Evolutionary conservation across 306 rosid genomes (phyloP), one percentile per base, ranked within the genome.

Genomic region (Corylus americana): DNA sequence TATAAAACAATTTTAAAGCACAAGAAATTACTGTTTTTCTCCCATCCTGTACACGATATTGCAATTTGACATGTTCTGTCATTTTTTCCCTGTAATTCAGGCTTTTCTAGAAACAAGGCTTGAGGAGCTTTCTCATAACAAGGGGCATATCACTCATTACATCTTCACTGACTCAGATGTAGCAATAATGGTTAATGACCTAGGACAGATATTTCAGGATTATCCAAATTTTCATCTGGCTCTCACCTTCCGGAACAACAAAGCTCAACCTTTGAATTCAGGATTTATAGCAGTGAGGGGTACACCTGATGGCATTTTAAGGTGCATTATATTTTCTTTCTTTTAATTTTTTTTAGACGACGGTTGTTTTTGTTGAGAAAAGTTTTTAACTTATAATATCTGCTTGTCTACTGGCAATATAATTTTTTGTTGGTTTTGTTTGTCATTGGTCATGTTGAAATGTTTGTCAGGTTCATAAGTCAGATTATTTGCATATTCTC

Each of bases 271-370:
- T 75, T 74, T 95, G 75, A 95, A 95, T 89, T 95, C 98, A 17
- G 98, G 98, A 74, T 95, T 92, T 84, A 91, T 95, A 80, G 98
- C 96, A 70, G 96, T 92, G 48, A 90, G 91, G 93, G 98, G 98
- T 74, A 90, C 98, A 62, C 78, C 76, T 45, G 96, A 85, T 54
- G 96, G 97, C 59, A 83, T 95, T 81, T 82, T 83, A 77, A 95
- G 98, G 98, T 44, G 53, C 13, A 62, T 73, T 25, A 20, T 53
- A 45, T 58, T 31, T 50, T 27, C 73, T 78, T 63, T 67, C 18
- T 59, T 59, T 80, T 69, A 27, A 22, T 22, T 22, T 22, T 22
- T 22, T 22, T 22, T 73, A 58, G 66, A 54, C 35, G 11, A 70
- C 73, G 16, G 68, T 63, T 78, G 63, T 29, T 72, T 76, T 29